These are phyloP conservation scores for Cryptosporidium viatorum DNA, from an alignment of 169 alveolate genomes.

Conservation along the genomic window DNA sequence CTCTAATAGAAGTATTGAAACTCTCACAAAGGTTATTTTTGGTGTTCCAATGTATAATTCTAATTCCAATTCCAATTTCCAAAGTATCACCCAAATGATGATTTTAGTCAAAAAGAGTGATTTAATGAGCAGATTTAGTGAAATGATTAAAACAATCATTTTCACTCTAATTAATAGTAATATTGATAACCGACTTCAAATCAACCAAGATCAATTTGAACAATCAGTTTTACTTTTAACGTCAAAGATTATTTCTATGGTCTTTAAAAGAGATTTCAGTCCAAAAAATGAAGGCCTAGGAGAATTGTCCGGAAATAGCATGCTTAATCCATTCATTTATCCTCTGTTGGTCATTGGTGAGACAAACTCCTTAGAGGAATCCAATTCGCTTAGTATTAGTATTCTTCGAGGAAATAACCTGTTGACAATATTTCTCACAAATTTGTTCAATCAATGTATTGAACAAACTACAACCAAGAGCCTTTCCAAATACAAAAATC, in stretches of 20 bases:
- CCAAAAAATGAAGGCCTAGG: neutral
- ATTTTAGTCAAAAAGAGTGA: conserved; percentile 36
- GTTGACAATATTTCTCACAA: conserved; percentile 22
- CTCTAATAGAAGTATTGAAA: conserved; percentile 35
- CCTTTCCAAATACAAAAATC: conserved; percentile 20
- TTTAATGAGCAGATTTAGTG: conserved; percentile 20
- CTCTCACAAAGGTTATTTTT: conserved; percentile 28
- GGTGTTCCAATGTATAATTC: conserved; percentile 44
- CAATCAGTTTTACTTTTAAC: conserved; percentile 38
- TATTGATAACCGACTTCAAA: neutral
- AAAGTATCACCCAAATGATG: conserved; percentile 35
- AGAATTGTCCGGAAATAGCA: neutral
- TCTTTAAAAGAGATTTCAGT: neutral
- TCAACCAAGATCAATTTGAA: neutral
- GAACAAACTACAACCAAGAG: neutral
- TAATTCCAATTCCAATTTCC: conserved; percentile 11
- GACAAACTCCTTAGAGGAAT: conserved; percentile 39
- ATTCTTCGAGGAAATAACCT: conserved; percentile 46
- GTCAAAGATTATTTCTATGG: conserved; percentile 43
- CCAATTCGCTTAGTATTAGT: conserved; percentile 65
- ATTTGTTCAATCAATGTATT: conserved; percentile 52
- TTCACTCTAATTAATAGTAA: neutral
- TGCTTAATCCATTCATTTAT: conserved; percentile 37
- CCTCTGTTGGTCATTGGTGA: conserved; percentile 65
- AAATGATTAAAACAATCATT: conserved; percentile 25